Evolutionary conservation across 2,329 filamentous ascomycete species (phyloP).

Genomic region (Metarhizium album): DNA sequence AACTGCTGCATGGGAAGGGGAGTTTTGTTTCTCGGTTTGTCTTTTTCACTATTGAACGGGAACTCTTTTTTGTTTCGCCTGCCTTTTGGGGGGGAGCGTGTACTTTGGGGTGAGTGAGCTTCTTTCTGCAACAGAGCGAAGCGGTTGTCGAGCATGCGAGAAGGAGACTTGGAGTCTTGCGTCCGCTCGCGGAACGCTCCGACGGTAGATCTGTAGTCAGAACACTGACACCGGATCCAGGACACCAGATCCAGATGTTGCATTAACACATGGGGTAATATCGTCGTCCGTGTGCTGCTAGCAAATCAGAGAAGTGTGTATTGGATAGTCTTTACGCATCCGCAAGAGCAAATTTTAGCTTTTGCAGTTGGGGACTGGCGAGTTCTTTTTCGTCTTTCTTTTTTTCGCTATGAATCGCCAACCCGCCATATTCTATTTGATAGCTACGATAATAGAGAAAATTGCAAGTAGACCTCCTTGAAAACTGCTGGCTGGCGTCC

Average conservation of each 20-base stretch:
- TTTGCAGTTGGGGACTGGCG: not conserved
- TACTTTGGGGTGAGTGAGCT: not conserved
- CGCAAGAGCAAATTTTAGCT: not conserved
- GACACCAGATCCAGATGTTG: not conserved
- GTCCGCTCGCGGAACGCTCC: not conserved
- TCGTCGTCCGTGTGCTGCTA: too few relatives aligned
- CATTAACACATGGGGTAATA: not conserved
- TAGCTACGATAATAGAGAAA: slow-evolving; percentile 20
- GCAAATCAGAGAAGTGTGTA: not conserved
- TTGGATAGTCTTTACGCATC: not conserved
- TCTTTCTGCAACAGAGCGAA: not conserved
- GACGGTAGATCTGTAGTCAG: not conserved
- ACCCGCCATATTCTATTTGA: slow-evolving; percentile 20
- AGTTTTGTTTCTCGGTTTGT: slow-evolving; percentile 10
- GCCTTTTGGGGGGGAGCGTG: not conserved
- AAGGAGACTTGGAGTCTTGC: not conserved
- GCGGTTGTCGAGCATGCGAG: not conserved
- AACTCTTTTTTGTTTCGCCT: not conserved
- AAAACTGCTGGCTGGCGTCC: slow-evolving; percentile 14
- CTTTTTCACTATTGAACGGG: not conserved
- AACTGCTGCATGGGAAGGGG: slow-evolving; percentile 10
- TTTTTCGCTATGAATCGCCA: slow-evolving; percentile 2
- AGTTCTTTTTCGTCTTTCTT: not conserved
- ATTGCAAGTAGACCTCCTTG: slow-evolving; percentile 13
- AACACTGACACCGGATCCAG: not conserved